A percentile compares a stretch with the other conserved stretches of the same genome.
These are phyloP conservation scores for Colletotrichum sp. DNA, from an alignment of 2,329 filamentous ascomycete genomes.

Conservation along the genomic window DNA sequence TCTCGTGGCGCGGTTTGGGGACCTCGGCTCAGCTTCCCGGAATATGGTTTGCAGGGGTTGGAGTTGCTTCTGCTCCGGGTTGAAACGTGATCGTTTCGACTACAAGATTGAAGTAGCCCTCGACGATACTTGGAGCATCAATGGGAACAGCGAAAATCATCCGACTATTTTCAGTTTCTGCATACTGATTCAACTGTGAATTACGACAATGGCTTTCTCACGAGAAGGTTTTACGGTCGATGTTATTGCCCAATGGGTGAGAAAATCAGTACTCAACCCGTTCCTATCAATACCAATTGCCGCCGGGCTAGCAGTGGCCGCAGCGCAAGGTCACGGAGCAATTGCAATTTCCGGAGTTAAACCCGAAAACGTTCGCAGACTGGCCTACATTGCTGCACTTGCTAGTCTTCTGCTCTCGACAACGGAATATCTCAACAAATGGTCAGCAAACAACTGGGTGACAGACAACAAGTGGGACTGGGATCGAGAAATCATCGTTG, in stretches of 20 bases:
- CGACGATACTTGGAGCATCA: background rate
- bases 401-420: conserved; percentile 23
- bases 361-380: background rate
- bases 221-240: conserved; percentile 31
- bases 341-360: background rate
- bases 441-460: conserved; percentile 30
- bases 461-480: conserved; percentile 35
- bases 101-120: background rate
- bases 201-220: background rate
- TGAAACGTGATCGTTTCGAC: conserved; percentile 15
- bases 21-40: background rate
- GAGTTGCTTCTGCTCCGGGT: background rate
- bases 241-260: conserved; percentile 19
- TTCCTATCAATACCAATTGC: conserved; percentile 22
- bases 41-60: background rate
- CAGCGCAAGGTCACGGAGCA: background rate
- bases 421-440: conserved; percentile 27
- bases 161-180: background rate
- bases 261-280: conserved; percentile 26
- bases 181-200: background rate
- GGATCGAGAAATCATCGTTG: conserved; percentile 45
- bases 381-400: conserved; percentile 13
- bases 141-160: background rate
- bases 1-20: background rate
- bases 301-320: conserved; percentile 4